Base-by-base conservation (phyloP, 208 protist species). In the Wallacemonas sp. region DNA sequence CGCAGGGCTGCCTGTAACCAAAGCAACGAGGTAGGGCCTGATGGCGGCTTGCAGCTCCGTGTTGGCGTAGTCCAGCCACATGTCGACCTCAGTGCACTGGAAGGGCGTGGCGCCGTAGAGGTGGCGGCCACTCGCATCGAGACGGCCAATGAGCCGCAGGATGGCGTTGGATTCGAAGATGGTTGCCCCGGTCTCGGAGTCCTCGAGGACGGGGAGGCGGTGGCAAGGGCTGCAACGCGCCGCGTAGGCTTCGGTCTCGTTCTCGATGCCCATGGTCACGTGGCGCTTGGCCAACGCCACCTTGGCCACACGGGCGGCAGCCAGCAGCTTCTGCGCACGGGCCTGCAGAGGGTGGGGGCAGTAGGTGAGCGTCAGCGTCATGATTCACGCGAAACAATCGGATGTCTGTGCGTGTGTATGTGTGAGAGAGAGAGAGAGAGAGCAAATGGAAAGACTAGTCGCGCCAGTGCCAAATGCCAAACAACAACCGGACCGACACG, bases 111-210 rank as follows among this genome's bases (percentile, higher is more conserved):
- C 8, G 57, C 91, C 91, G 69, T 92, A 93, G 8, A 94, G 85
- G 44, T 84, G 78, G 34, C 37, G 65, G 52, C 73, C 73, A 61
- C 66, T 81, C 71, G 76, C 82, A 69, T 84, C 78, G 21, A 71
- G 15, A 45, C 87, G 83, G 27, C 79, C 91, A 58, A 96, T 80
- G 80, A 89, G 70, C 60, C 88, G 79, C 17, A 91, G 4, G 60
- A 96, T 96, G 44, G 87, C 83, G 77, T 91, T 89, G 26, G 83
- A 84, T 75, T 94, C 91, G 65, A 96, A 96, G 67, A 96, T 54
- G 81, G 66, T 82, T 19, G 86, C 91, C 13, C 50, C 50, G 24
- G 50, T 57, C 33, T 93, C 86, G 32, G 81, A 59, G 32, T 89
- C 94, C 80, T 94, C 72, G 36, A 94, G 74, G 15, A 71, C 66